Evolutionary conservation across 1,284 basidiomycete genomes (phyloP).

Genomic region (Tilletia caries): DNA sequence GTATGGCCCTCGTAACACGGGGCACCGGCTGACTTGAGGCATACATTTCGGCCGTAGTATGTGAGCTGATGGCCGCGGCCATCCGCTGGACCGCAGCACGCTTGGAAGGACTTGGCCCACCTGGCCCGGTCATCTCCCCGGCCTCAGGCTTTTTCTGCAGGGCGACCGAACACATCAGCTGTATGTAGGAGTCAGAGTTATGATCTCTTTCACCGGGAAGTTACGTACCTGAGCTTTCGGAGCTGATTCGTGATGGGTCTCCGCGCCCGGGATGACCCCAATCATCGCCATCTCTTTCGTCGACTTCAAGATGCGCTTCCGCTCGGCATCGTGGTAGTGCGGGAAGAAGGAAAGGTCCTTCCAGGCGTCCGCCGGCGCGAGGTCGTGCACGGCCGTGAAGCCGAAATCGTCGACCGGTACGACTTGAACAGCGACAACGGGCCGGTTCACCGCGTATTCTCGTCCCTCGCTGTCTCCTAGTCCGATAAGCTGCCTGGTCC

Average conservation of each 20-base stretch:
- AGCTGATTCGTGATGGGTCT: not conserved
- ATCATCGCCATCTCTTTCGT: not conserved
- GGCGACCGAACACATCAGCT: too few relatives aligned
- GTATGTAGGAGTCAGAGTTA: too few relatives aligned
- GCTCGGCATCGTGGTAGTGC: slow-evolving; percentile 2
- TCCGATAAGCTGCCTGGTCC: not conserved
- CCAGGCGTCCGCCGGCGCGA: not conserved
- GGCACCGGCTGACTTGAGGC: not conserved
- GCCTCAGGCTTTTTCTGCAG: too few relatives aligned
- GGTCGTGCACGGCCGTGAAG: not conserved
- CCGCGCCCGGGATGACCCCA: not conserved
- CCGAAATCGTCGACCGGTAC: not conserved
- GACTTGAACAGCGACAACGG: not conserved
- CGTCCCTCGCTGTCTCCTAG: not conserved
- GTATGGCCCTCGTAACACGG: not conserved
- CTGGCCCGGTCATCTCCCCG: too few relatives aligned
- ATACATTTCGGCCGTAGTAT: not conserved
- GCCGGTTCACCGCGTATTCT: not conserved
- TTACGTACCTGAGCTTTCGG: too few relatives aligned
- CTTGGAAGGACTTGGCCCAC: too few relatives aligned
- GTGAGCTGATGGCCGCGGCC: too few relatives aligned
- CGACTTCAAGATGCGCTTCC: not conserved
- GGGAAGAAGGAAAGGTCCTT: not conserved
- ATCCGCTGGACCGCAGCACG: too few relatives aligned
- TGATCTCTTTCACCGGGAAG: too few relatives aligned